Conservation (phyloP, 768 basidiomycete genomes). For the Clavulina sp. region DNA sequence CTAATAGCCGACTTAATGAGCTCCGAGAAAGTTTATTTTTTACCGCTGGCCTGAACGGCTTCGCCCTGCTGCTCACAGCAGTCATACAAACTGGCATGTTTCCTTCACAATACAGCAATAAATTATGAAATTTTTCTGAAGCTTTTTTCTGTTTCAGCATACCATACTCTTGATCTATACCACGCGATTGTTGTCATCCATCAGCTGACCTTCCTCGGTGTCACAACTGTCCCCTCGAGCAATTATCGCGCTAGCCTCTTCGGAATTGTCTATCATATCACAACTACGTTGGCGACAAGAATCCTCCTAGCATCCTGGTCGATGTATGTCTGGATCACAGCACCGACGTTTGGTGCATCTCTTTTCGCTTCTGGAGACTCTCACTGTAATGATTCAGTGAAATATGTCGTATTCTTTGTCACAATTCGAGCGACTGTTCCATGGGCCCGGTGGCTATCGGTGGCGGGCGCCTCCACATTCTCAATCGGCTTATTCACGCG, state of each 20-base stretch:
- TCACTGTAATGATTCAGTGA: constrained; percentile 5
- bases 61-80: not conserved
- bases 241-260: constrained; percentile 2
- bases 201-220: constrained; percentile 7
- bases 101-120: too few relatives aligned
- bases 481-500: too few relatives aligned
- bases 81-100: too few relatives aligned
- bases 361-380: too few relatives aligned
- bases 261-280: too few relatives aligned
- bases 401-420: constrained; percentile 3
- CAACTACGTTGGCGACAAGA: not conserved
- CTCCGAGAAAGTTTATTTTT: not conserved
- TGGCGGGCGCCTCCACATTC: too few relatives aligned
- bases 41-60: not conserved
- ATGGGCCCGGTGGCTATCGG: constrained; percentile 1
- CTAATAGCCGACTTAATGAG: too few relatives aligned
- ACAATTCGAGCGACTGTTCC: constrained; percentile 5
- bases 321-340: constrained; percentile 5
- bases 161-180: constrained; percentile 3
- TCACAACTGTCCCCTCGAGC: constrained; percentile 1
- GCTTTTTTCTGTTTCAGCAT: too few relatives aligned
- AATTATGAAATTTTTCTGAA: too few relatives aligned
- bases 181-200: constrained; percentile 7
- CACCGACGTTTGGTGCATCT: constrained; percentile 5
- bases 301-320: constrained; percentile 2